Evolutionary conservation across 75 land plant species (phyloP).

Genomic region (Pinus taeda): DNA sequence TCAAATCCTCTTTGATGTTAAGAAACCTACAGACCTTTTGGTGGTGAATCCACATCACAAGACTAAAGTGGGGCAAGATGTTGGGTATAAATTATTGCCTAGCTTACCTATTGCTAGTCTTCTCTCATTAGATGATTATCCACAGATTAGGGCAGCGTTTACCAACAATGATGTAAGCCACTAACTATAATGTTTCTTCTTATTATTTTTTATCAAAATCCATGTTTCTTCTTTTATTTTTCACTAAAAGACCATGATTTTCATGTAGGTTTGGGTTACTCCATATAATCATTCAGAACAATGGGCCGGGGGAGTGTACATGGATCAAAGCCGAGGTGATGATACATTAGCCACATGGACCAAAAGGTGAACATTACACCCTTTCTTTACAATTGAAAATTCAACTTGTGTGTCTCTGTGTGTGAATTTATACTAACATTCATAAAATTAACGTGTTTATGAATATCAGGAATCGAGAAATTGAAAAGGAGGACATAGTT

Average conservation of each 20-base stretch:
- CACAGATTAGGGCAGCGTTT: slow-evolving; percentile 55
- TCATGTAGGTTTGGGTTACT: slow-evolving; percentile 51
- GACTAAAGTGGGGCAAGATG: slow-evolving; percentile 55
- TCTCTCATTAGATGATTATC: slow-evolving; percentile 47
- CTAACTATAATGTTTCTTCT: no score
- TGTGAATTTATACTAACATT: no score
- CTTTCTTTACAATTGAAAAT: neutral
- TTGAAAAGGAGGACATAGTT: slow-evolving; percentile 62
- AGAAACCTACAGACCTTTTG: slow-evolving; percentile 41
- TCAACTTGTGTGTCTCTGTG: no score
- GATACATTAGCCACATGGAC: slow-evolving; percentile 59
- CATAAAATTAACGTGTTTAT: no score
- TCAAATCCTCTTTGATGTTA: slow-evolving; percentile 26
- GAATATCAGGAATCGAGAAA: slow-evolving; percentile 36
- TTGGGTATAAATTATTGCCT: slow-evolving; percentile 55
- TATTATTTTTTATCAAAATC: neutral
- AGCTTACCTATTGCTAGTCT: slow-evolving; percentile 27
- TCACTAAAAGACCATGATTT: neutral
- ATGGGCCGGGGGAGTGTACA: slow-evolving; percentile 60
- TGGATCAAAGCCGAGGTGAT: slow-evolving; percentile 63
- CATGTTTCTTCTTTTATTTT: neutral
- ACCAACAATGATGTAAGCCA: slow-evolving; percentile 32
- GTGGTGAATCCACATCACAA: slow-evolving; percentile 52
- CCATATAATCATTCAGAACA: slow-evolving; percentile 42
- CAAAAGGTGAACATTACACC: slow-evolving; percentile 13